These are phyloP conservation scores for Mimosa bimucronata DNA, from an alignment of 306 rosid species.

Conservation along the genomic window DNA sequence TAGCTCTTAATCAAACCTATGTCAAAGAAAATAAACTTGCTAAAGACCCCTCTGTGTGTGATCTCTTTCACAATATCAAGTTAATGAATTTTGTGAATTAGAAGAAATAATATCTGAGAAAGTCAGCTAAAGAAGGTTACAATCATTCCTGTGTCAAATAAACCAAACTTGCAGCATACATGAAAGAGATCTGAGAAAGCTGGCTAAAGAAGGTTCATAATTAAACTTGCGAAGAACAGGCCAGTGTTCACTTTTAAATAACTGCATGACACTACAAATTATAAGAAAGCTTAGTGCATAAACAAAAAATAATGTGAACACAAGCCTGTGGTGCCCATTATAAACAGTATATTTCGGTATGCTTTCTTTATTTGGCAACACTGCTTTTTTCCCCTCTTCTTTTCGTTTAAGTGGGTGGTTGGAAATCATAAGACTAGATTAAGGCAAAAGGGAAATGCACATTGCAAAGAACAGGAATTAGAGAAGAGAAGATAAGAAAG, in stretches of 20 bases:
- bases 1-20: not conserved
- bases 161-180: not conserved
- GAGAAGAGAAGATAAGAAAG: constrained; percentile 9
- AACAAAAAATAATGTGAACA: constrained; percentile 44
- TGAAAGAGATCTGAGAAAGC: constrained; percentile 41
- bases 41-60: no score
- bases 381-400: not conserved
- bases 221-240: constrained; percentile 43
- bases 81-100: no score
- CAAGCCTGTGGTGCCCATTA: constrained; percentile 32
- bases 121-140: no score
- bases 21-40: not conserved
- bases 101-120: no score
- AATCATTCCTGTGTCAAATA: not conserved
- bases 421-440: constrained; percentile 54
- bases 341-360: constrained; percentile 40
- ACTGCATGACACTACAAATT: constrained; percentile 28
- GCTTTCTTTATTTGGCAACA: constrained; percentile 48
- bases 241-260: constrained; percentile 26
- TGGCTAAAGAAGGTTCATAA: constrained; percentile 38
- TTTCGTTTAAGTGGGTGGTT: constrained; percentile 46
- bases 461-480: constrained; percentile 28
- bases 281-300: constrained; percentile 22
- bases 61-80: no score
- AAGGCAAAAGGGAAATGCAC: constrained; percentile 62